These are phyloP conservation scores for Wilcoxina mikolae DNA, from an alignment of 495 filamentous ascomycete genomes.

Conservation along the genomic window DNA sequence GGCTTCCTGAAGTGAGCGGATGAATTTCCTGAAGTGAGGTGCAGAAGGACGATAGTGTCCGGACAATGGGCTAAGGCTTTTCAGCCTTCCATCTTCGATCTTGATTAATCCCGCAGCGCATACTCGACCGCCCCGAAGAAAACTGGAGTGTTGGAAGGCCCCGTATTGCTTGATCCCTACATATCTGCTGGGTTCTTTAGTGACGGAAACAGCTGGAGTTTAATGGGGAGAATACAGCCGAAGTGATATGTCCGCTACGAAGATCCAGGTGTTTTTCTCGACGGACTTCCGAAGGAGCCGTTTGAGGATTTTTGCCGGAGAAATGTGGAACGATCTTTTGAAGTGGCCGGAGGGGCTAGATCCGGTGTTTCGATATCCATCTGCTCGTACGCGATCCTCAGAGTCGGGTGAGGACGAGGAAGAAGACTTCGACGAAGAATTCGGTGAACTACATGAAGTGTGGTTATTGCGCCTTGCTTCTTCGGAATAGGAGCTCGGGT, in stretches of 20 bases:
- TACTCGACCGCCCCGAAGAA: conserved; percentile 67
- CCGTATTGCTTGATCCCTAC: conserved; percentile 81
- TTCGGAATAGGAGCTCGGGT: too few relatives aligned
- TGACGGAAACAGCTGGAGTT: neutral
- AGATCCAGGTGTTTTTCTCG: conserved; percentile 77
- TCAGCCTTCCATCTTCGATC: conserved; percentile 61
- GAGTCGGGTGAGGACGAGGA: conserved; percentile 5
- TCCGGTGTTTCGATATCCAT: conserved; percentile 36
- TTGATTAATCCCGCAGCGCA: conserved; percentile 73
- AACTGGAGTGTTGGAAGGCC: conserved; percentile 79
- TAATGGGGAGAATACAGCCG: conserved; percentile 35
- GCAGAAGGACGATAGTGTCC: conserved; percentile 80
- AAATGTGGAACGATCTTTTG: conserved; percentile 36
- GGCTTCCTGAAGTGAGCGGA: conserved; percentile 51
- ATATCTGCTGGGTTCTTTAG: conserved; percentile 33
- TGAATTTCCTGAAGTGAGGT: conserved; percentile 63
- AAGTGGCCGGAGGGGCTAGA: neutral
- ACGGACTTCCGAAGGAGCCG: conserved; percentile 55
- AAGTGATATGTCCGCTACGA: conserved; percentile 73
- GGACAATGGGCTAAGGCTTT: conserved; percentile 42
- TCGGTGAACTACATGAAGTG: neutral
- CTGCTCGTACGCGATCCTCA: conserved; percentile 30
- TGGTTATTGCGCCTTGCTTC: too few relatives aligned
- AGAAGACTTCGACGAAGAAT: neutral
- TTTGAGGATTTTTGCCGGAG: conserved; percentile 52